Evolutionary conservation across 108 stramenopile species (phyloP), one percentile per base, ranked within the genome.

Genomic region (Skeletonema potamos): DNA sequence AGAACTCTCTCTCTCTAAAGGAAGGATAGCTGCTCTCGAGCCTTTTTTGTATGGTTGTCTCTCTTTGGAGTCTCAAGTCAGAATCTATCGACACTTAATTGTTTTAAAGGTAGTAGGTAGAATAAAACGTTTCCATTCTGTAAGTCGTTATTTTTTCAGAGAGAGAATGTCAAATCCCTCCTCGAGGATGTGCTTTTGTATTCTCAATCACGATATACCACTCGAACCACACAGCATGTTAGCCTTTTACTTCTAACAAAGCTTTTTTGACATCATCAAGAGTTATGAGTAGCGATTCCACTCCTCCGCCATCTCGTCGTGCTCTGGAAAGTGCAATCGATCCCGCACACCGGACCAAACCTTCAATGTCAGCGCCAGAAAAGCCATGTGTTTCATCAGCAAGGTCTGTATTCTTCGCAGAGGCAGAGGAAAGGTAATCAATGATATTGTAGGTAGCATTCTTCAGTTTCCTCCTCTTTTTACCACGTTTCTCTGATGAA

Each of bases 271-370:
- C 79, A 63, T 92, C 90, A 66, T 84, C 85, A 10, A 87, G 64
- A 10, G 88, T 89, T 43, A 87, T 86, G 20, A 89, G 37, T 22
- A 86, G 59, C 34, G 76, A 72, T 34, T 89, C 88, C 3, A 88
- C 61, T 6, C 84, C 86, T 54, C 66, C 77, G 29, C 91, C 87
- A 34, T 87, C 85, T 54, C 65, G 66, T 34, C 88, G 69, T 3
- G 71, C 78, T 39, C 88, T 69, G 1, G 84, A 76, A 18, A 97
- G 70, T 26, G 92, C 91, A 10, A 91, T 75, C 15, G 87, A 90
- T 17, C 89, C 91, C 66, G 96, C 91, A 62, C 89, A 90, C 56
- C 92, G 83, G n/a, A 92, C 92, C 34, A 96, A 83, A 12, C 92
- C 96, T 37, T 90, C 87, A 51, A 96, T 65, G 57, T 96, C 96